Conservation (phyloP, 2,329 filamentous ascomycete genomes). For the Colletotrichum lupini region DNA sequence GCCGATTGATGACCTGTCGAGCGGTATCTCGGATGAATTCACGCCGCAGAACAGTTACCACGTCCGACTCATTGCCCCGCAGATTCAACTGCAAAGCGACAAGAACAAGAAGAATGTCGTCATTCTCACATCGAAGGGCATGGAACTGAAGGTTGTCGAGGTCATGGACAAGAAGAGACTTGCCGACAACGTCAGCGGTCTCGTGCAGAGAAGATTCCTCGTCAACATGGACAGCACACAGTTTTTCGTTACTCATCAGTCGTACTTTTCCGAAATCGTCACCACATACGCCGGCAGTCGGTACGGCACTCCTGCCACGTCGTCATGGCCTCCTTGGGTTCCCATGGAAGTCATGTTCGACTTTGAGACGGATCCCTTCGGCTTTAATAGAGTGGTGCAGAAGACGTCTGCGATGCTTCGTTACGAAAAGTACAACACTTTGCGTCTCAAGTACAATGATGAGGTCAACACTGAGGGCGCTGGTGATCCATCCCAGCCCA, state of each 20-base stretch:
- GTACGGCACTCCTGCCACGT: constrained; percentile 86
- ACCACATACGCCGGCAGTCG: constrained; percentile 95
- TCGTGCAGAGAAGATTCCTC: constrained; percentile 93
- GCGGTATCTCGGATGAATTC: constrained; percentile 88
- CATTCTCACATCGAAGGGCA: constrained; percentile 94
- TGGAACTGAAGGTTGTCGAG: constrained; percentile 97
- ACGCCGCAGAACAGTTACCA: constrained; percentile 94
- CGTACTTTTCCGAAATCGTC: constrained; percentile 86
- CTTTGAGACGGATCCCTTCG: constrained; percentile 91
- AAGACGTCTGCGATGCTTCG: constrained; percentile 94
- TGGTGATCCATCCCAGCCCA: constrained; percentile 62
- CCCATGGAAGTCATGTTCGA: constrained; percentile 99
- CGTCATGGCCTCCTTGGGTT: constrained; percentile 97
- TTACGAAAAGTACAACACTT: constrained; percentile 98
- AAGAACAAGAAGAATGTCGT: constrained; percentile 98
- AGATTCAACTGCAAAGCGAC: constrained; percentile 98
- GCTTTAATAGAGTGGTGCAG: constrained; percentile 97
- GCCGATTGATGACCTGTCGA: constrained; percentile 71
- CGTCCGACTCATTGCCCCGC: constrained; percentile 92
- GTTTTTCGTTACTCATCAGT: constrained; percentile 96
- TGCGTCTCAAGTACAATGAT: constrained; percentile 97
- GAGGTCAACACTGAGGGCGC: constrained; percentile 79
- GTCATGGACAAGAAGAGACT: constrained; percentile 96
- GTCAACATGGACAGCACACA: constrained; percentile 98
- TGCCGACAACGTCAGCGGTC: constrained; percentile 90